Base-by-base conservation (phyloP, 179 eudicot species). In the Gypsophila paniculata region DNA sequence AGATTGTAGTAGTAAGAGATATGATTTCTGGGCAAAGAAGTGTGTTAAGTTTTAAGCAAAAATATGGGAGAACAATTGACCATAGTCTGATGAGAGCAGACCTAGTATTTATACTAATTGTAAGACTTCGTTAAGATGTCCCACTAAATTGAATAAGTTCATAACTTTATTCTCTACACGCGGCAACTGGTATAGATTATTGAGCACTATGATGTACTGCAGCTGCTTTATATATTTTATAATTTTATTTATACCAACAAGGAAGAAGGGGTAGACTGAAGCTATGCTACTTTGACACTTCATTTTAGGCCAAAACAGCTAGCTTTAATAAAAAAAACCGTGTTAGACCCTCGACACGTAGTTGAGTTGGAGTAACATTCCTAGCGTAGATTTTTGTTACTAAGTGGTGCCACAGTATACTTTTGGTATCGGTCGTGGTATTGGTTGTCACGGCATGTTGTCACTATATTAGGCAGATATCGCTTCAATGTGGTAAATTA, bases 121-220 rank as follows among this genome's bases (percentile, higher is more conserved):
- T 68, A 64, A 49, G 76, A 36, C 62, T 70, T n/a, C 25, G 22
- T 17, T 26, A 55, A 39, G 49, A 61, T 51, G 73, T 36, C 73
- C 72, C 68, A 65, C 75, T 65, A 76, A 65, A 12, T 72, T 39
- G 3, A 68, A 14, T 68, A 68, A 25, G 59, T 18, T 38, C 21
- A 12, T 48, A 74, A 55, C 78, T 74, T 74, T 78, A 21, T 55
- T 25, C 15, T 25, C 42, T 13, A 52, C 69, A 77, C 34, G 76
- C 73, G 80, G 80, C 70, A 67, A 77, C 76, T 66, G 39, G 80
- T 23, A 34, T 18, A 61, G 68, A 70, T 68, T 69, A 78, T 78
- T 74, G 69, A 74, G n/a, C 70, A 51, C 25, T 38, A 46, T 49
- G 42, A 23, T 72, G 13, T 61, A 32, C 48, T 62, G 26, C 61